Percentiles rank a stretch among this genome's conserved stretches.
Conservation (phyloP, 768 basidiomycete genomes). For the Russula sp. region DNA sequence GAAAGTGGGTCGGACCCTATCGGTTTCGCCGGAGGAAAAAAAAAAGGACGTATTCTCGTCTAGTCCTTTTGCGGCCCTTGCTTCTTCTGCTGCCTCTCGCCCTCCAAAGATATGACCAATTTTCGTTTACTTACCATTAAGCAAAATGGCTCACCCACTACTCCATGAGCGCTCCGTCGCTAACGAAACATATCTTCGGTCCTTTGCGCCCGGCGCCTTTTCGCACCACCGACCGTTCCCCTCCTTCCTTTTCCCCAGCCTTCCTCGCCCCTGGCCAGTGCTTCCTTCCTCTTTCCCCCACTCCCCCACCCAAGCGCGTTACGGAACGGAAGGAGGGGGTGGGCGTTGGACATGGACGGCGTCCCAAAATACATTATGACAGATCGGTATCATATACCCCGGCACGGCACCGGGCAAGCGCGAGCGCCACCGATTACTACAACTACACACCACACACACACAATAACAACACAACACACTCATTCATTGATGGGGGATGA, state of each 20-base stretch:
- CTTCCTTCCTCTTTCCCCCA: not conserved
- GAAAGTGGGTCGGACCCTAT: conserved; percentile 4
- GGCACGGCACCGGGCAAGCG: conserved; percentile 13
- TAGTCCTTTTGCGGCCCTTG: conserved; percentile 5
- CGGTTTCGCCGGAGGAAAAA: not conserved
- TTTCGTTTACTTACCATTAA: conserved; percentile 11
- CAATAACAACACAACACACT: conserved; percentile 1
- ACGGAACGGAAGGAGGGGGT: not conserved
- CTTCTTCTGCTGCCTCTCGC: not conserved
- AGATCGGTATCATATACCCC: conserved; percentile 13
- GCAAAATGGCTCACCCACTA: not conserved
- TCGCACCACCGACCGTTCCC: not conserved
- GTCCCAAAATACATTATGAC: conserved; percentile 12
- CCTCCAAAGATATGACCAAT: conserved; percentile 15
- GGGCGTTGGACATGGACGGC: too few relatives aligned
- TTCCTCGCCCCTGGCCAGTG: too few relatives aligned
- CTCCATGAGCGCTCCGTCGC: conserved; percentile 21
- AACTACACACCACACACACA: not conserved
- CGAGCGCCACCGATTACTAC: conserved; percentile 24
- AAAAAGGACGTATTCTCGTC: conserved; percentile 1
- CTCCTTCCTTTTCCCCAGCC: not conserved
- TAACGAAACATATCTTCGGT: conserved; percentile 21
- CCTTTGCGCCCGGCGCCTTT: conserved; percentile 7
- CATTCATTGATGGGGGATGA: not conserved
- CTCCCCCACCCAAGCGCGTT: conserved; percentile 22